Conservation (phyloP, 352 stramenopile genomes). For the Plasmopara viticola region DNA sequence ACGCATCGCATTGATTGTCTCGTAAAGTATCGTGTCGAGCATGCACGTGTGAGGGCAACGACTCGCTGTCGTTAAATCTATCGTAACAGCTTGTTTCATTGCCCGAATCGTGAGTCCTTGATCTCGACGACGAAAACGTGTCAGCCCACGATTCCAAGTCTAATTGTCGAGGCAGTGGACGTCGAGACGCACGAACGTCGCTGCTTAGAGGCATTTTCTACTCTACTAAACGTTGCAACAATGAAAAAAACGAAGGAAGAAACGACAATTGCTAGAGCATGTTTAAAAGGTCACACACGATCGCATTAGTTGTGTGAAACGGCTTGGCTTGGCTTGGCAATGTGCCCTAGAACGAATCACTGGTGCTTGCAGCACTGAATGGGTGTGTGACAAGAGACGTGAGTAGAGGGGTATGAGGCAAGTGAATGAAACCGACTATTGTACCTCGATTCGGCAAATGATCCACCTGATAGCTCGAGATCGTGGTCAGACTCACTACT, state of each 20-base stretch:
- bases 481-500: constrained; percentile 40
- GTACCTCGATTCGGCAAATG: constrained; percentile 67
- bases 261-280: neutral
- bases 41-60: too few species aligned
- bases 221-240: constrained; percentile 3
- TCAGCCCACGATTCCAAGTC: constrained; percentile 36
- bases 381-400: too few species aligned
- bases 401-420: constrained; percentile 1
- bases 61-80: too few species aligned
- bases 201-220: constrained; percentile 20
- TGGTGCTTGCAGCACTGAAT: constrained; percentile 43
- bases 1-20: neutral
- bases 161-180: constrained; percentile 44
- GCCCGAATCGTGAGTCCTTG: neutral
- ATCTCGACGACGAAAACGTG: constrained; percentile 11
- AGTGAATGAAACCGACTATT: neutral
- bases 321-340: too few species aligned
- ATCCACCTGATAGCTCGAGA: constrained; percentile 49
- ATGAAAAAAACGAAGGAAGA: constrained; percentile 16
- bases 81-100: too few species aligned
- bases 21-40: neutral
- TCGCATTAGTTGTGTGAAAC: constrained; percentile 3
- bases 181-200: constrained; percentile 25
- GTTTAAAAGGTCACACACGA: constrained; percentile 20
- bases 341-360: constrained; percentile 42